Percentiles rank a stretch among this genome's conserved stretches.
phyloP scores from a whole-genome alignment of 352 stramenopile genomes.

The Pilasporangium apinafurcum region DNA sequence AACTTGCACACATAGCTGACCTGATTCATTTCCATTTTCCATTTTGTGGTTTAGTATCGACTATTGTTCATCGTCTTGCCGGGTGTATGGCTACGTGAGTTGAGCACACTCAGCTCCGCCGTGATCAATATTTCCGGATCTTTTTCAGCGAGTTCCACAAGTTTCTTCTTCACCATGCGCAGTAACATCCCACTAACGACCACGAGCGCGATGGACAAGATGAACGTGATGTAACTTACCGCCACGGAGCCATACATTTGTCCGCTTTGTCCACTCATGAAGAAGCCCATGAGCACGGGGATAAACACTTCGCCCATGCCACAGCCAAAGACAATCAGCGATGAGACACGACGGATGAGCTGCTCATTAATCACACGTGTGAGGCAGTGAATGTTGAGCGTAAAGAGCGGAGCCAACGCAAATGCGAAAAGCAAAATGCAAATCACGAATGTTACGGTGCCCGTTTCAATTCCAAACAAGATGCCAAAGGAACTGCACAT shows the following conservation, averaged over 20 bases:
- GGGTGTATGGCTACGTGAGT: no score
- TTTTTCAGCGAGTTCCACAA: slow-evolving; percentile 37
- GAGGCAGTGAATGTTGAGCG: slow-evolving; percentile 75
- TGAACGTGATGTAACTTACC: slow-evolving; percentile 78
- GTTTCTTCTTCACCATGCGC: slow-evolving; percentile 60
- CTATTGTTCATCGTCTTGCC: no score
- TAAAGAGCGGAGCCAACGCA: slow-evolving; percentile 73
- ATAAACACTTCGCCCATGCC: slow-evolving; percentile 82
- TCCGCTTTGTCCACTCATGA: slow-evolving; percentile 78
- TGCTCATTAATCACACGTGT: slow-evolving; percentile 79
- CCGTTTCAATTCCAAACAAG: slow-evolving; percentile 50
- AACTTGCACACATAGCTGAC: no score
- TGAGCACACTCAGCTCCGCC: no score
- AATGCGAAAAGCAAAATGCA: slow-evolving; percentile 58
- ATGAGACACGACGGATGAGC: slow-evolving; percentile 71
- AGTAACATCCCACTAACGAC: slow-evolving; percentile 59
- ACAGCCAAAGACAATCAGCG: slow-evolving; percentile 80
- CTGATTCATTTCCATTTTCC: no score
- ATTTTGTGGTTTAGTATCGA: no score
- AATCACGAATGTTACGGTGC: slow-evolving; percentile 41
- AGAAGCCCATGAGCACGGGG: slow-evolving; percentile 82
- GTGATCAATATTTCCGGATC: no score
- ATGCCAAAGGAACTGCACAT: slow-evolving; percentile 61
- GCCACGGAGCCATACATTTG: slow-evolving; percentile 64
- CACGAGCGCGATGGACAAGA: slow-evolving; percentile 64